Percentiles rank a stretch among this genome's conserved stretches.
These are phyloP conservation scores for Gossypium lobatum DNA, from an alignment of 441 rosid species.

Conservation along the genomic window DNA sequence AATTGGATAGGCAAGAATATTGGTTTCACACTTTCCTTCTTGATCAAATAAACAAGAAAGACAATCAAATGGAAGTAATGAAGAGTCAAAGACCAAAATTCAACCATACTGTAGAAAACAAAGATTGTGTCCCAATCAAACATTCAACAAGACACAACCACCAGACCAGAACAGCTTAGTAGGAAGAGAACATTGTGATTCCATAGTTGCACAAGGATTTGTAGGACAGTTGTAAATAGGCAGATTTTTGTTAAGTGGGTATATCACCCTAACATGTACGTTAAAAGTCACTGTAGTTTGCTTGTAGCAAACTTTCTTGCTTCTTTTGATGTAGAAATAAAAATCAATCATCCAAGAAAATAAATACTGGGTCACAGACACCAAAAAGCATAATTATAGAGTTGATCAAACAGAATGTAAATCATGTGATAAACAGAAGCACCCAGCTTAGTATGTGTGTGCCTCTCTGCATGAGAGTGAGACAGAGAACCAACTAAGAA, in stretches of 20 bases:
- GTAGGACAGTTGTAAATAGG: no score
- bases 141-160: background rate
- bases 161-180: background rate
- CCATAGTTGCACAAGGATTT: no score
- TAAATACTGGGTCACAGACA: background rate
- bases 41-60: constrained; percentile 7
- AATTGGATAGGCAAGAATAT: background rate
- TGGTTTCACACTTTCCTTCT: constrained; percentile 4
- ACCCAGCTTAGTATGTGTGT: background rate
- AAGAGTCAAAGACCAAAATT: background rate
- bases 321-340: no score
- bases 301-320: constrained; percentile 1
- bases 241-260: no score
- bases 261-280: no score
- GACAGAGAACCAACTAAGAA: background rate
- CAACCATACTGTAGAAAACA: background rate
- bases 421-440: constrained; percentile 1
- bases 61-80: background rate
- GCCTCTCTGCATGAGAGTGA: background rate
- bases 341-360: no score
- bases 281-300: no score
- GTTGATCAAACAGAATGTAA: background rate
- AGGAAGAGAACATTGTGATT: background rate
- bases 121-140: background rate
- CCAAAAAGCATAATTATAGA: background rate